Evolutionary conservation across 768 basidiomycete genomes (phyloP), one percentile per base, ranked within the genome.

Genomic region (Favolaschia claudopus): DNA sequence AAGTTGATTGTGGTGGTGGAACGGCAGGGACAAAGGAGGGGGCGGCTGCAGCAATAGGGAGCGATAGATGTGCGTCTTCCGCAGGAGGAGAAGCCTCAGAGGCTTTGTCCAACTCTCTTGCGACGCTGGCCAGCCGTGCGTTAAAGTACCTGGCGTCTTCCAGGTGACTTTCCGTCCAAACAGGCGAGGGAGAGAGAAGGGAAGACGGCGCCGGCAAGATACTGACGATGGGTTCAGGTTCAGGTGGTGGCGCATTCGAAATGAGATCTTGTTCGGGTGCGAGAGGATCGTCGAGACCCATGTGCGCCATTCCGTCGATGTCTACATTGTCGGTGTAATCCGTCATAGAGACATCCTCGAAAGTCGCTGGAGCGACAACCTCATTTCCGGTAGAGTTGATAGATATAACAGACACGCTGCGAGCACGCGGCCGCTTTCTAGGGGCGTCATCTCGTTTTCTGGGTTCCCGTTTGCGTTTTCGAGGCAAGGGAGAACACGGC

Each of bases 381-480:
- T 52, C 57, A 1, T 59, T 44, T 22, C 27, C 44, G n/a, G n/a
- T n/a, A n/a, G n/a, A n/a, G n/a, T n/a, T n/a, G n/a, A n/a, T n/a
- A n/a, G n/a, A n/a, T n/a, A n/a, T n/a, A n/a, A n/a, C n/a, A n/a
- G n/a, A n/a, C n/a, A n/a, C n/a, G 17, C 37, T 52, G 14, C 17
- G 19, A 2, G 37, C 3, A 19, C 55, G 55, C 24, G 32, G 1
- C 28, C 19, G 28, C 49, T 58, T 58, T 10, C 56, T 29, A 5
- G 49, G 34, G n/a, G 46, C 34, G 10, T 31, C 12, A n/a, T n/a
- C n/a, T n/a, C n/a, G n/a, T n/a, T n/a, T 44, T 19, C 14, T 29
- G 3, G 19, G 39, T 32, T 31, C 47, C 32, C 51, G 38, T 42
- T 60, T 60, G 28, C 45, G 56, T 25, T 54, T 60, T 1, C 24